Conservation (phyloP, 805 yeast species). For the Metschnikowia lunata region DNA sequence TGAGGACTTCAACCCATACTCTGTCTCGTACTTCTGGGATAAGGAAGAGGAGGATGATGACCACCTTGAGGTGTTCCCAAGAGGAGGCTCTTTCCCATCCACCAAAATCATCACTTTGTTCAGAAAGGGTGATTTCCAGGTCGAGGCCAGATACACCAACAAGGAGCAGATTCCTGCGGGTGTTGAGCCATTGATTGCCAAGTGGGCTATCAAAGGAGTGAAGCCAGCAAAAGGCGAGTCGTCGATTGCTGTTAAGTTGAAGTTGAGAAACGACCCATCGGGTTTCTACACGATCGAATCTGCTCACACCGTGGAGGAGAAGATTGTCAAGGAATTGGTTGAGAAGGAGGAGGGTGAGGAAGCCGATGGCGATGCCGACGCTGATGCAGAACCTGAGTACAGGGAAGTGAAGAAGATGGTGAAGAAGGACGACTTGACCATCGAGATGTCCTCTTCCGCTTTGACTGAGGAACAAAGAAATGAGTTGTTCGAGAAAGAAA, state of each 20-base stretch:
- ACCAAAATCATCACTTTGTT: slow-evolving; percentile 92
- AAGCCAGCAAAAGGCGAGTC: slow-evolving; percentile 71
- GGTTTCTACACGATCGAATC: slow-evolving; percentile 92
- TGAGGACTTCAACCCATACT: slow-evolving; percentile 87
- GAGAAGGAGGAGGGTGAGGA: slow-evolving; percentile 42
- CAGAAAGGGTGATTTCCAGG: slow-evolving; percentile 83
- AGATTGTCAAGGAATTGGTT: slow-evolving; percentile 81
- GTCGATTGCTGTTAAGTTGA: slow-evolving; percentile 80
- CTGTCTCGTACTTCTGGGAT: slow-evolving; percentile 95
- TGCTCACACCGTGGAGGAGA: slow-evolving; percentile 93
- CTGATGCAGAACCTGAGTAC: slow-evolving; percentile 78
- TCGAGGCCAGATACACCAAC: slow-evolving; percentile 83
- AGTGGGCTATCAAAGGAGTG: slow-evolving; percentile 86
- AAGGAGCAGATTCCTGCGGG: slow-evolving; percentile 69
- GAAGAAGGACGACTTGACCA: slow-evolving; percentile 75
- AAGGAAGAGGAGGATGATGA: slow-evolving; percentile 87
- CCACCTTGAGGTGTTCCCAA: slow-evolving; percentile 95
- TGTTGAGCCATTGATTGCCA: slow-evolving; percentile 62
- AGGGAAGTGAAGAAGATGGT: slow-evolving; percentile 89
- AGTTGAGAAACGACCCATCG: slow-evolving; percentile 95
- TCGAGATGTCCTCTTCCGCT: slow-evolving; percentile 59
- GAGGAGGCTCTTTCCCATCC: slow-evolving; percentile 87
- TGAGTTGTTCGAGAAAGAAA: slow-evolving; percentile 74
- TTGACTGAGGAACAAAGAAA: slow-evolving; percentile 54
- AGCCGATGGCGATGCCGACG: slow-evolving; percentile 50